Evolutionary conservation across 2,329 filamentous ascomycete species (phyloP).

Genomic region (Rutstroemia sp.): DNA sequence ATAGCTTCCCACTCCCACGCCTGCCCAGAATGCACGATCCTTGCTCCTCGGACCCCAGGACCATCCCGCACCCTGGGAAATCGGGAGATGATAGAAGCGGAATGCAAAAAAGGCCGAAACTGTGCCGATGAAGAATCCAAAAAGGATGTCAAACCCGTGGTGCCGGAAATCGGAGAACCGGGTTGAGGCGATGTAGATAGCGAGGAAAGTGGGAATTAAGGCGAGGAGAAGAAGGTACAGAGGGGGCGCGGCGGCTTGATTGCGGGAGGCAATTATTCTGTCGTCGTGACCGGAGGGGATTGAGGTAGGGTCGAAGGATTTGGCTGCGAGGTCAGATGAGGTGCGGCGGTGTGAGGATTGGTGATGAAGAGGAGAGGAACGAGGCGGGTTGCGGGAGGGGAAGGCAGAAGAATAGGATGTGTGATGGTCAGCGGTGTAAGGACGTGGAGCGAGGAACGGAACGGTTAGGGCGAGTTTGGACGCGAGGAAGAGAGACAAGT

Average conservation of each 20-base stretch:
- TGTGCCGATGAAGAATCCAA: constrained; percentile 73
- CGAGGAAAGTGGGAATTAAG: constrained; percentile 63
- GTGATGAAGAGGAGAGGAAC: neutral
- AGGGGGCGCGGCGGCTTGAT: constrained; percentile 74
- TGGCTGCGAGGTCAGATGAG: neutral
- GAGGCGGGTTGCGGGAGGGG: constrained; percentile 49
- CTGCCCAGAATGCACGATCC: constrained; percentile 71
- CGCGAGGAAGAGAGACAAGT: constrained; percentile 80
- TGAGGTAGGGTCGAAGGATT: constrained; percentile 1
- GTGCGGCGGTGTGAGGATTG: neutral
- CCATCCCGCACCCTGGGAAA: constrained; percentile 76
- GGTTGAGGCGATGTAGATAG: constrained; percentile 76
- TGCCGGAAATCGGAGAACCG: constrained; percentile 86
- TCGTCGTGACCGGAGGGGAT: constrained; percentile 22
- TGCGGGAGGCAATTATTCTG: constrained; percentile 47
- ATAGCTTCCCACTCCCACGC: constrained; percentile 44
- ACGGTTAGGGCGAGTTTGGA: constrained; percentile 72
- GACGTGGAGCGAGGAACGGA: constrained; percentile 54
- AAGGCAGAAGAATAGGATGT: constrained; percentile 57
- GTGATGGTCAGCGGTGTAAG: constrained; percentile 40
- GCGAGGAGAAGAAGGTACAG: constrained; percentile 67
- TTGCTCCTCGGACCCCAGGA: constrained; percentile 74
- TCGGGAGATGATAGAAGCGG: constrained; percentile 77
- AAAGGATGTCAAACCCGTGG: constrained; percentile 86
- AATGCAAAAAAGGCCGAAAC: constrained; percentile 67